Evolutionary conservation across 306 rosid species (phyloP).

Genomic region (Pyrus communis): DNA sequence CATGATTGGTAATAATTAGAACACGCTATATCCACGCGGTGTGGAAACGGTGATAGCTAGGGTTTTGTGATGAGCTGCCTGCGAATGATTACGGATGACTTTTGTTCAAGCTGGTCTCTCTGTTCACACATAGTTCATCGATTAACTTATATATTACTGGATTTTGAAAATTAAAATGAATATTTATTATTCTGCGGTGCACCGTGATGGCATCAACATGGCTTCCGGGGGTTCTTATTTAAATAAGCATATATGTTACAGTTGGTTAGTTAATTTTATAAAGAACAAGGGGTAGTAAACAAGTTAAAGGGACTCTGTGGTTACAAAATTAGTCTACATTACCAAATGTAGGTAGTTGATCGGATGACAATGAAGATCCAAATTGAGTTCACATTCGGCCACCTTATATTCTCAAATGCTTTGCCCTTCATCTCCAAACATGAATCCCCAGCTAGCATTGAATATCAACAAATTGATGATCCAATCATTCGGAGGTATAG

Average conservation of each 20-base stretch:
- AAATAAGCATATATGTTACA: not conserved
- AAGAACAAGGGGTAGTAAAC: not conserved
- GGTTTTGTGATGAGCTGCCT: not conserved
- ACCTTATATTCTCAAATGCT: not conserved
- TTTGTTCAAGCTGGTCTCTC: not conserved
- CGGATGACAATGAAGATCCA: not conserved
- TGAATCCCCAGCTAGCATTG: not conserved
- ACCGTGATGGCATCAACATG: not conserved
- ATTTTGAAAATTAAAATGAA: not conserved
- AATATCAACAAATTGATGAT: not conserved
- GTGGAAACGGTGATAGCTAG: not conserved
- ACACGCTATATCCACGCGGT: slow-evolving; percentile 3
- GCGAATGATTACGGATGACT: not conserved
- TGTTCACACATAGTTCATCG: not conserved
- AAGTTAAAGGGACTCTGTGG: not conserved
- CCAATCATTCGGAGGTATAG: not conserved
- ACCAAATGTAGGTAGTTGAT: not conserved
- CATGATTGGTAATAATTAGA: not conserved
- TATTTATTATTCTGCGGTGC: not conserved
- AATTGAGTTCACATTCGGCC: not conserved
- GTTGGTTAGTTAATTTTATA: not conserved
- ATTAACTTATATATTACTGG: not conserved
- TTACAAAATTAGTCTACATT: not conserved
- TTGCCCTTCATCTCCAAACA: not conserved
- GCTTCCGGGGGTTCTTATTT: not conserved